Conservation (phyloP, 148 eudicot species). For the Polygonum maritimum region DNA sequence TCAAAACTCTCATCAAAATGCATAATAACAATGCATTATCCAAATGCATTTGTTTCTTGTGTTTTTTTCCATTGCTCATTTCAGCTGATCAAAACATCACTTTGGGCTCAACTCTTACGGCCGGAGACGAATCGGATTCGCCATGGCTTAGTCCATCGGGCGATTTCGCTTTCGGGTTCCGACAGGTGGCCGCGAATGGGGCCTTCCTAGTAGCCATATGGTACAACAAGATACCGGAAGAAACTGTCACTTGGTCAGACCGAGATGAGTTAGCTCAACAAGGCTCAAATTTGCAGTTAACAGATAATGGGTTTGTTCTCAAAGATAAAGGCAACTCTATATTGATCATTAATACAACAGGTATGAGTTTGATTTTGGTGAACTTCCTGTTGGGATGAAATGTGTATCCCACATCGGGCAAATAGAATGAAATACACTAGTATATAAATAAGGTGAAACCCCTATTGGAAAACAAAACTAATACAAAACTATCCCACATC, state of each 20-base stretch:
- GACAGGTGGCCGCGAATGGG: not conserved
- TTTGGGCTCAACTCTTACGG: slow-evolving; percentile 2
- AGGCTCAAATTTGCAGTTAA: slow-evolving; percentile 12
- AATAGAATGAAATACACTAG: too few relatives aligned
- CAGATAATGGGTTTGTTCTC: slow-evolving; percentile 14
- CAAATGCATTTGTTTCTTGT: not conserved
- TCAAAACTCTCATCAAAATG: too few relatives aligned
- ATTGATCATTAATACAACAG: not conserved
- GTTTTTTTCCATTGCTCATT: not conserved
- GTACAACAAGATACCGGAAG: slow-evolving; percentile 17
- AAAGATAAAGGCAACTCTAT: slow-evolving; percentile 8
- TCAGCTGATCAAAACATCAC: not conserved
- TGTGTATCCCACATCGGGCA: too few relatives aligned
- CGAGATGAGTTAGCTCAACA: not conserved
- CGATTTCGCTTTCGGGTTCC: slow-evolving; percentile 16
- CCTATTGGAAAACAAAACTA: too few relatives aligned
- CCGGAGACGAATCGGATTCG: not conserved
- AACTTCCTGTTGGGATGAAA: too few relatives aligned
- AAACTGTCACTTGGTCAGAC: slow-evolving; percentile 23
- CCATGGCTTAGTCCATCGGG: slow-evolving; percentile 6
- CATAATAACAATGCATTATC: not conserved
- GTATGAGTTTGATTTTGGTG: not conserved
- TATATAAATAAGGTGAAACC: too few relatives aligned
- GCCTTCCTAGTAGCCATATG: slow-evolving; percentile 17
- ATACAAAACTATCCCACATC: too few relatives aligned